Evolutionary conservation across 495 filamentous ascomycete species (phyloP), one percentile per base, ranked within the genome.

Genomic region (Penicillium crystallinum): DNA sequence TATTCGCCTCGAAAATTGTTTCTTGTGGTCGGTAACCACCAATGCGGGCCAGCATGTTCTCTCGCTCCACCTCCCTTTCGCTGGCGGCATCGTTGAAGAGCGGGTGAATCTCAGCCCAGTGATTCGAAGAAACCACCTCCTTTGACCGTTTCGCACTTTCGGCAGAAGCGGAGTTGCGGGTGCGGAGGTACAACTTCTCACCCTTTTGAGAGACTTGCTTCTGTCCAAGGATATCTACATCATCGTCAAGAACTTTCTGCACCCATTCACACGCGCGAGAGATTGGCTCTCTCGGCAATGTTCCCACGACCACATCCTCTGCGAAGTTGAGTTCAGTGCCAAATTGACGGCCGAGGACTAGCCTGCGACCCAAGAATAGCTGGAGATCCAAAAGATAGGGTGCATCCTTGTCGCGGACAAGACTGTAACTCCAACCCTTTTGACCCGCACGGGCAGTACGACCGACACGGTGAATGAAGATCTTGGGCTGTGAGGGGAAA

Each of bases 321-420:
- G 89, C 79, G 62, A 85, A 97, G 53, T 87, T 88, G 17, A 81
- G 72, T 7, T 74, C 52, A 1, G 79, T 73, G 17, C 72, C 78
- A 12, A 62, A 67, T 11, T 74, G 70, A 30, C 69, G 70, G 1
- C 89, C 90, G 27, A 91, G 64, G 0, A 95, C 77, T 18, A 98
- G 71, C 61, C 81, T 86, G 61, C 83, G 85, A 9, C 88, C 87
- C 0, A 98, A 79, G 66, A 98, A 98, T 0, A 98, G 80, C 64
- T 98, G 93, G n/a, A 98, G 70, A 62, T 98, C 93, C 2, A 98
- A 72, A 1, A 98, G 77, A 62, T 97, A 98, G 1, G 93, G 89
- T 2, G 86, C 82, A 67, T 98, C 93, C 5, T 86, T 79, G 40
- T 89, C 86, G 42, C 86, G 80, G 11, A 96, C 84, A 27, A 99